These are phyloP conservation scores for Linum tenue DNA, from an alignment of 345 rosid genomes.

Conservation along the genomic window DNA sequence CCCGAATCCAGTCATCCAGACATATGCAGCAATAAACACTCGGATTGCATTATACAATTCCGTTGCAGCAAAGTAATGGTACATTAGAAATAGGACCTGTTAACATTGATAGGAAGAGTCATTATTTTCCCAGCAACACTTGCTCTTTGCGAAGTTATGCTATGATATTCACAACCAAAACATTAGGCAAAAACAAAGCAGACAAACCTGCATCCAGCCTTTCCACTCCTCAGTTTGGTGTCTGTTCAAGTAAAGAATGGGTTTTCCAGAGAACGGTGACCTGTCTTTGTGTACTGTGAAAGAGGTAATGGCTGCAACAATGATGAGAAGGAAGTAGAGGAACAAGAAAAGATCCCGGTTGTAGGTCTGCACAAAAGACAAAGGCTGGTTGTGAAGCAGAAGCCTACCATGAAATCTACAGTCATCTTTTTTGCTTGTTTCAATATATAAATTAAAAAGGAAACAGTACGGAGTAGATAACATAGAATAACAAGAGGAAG, in stretches of 20 bases:
- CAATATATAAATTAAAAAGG: not conserved
- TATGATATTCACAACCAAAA: not conserved
- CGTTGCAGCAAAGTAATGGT: constrained; percentile 96
- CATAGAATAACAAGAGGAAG: not conserved
- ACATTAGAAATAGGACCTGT: constrained; percentile 97
- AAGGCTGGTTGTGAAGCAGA: constrained; percentile 12
- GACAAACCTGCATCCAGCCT: constrained; percentile 99
- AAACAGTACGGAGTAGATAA: not conserved
- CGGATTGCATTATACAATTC: constrained; percentile 95
- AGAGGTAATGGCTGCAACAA: constrained; percentile 86
- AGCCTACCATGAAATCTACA: constrained; percentile 2
- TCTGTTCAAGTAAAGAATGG: constrained; percentile 87
- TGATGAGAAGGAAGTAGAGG: constrained; percentile 90
- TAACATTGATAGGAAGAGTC: constrained; percentile 15
- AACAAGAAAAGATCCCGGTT: constrained; percentile 86
- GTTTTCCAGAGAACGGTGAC: constrained; percentile 80
- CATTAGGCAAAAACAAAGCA: not conserved
- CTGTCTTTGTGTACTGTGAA: constrained; percentile 78
- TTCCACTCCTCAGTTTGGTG: constrained; percentile 99
- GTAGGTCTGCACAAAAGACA: constrained; percentile 55
- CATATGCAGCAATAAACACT: constrained; percentile 89
- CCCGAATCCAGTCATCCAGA: constrained; percentile 99
- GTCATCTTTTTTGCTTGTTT: not conserved
- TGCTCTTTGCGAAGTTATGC: constrained; percentile 1
- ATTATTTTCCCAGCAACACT: constrained; percentile 7